A percentile compares a stretch with the other conserved stretches of the same genome.
Evolutionary conservation across 2,329 filamentous ascomycete species (phyloP).

Genomic region (Huntiella decipiens): DNA sequence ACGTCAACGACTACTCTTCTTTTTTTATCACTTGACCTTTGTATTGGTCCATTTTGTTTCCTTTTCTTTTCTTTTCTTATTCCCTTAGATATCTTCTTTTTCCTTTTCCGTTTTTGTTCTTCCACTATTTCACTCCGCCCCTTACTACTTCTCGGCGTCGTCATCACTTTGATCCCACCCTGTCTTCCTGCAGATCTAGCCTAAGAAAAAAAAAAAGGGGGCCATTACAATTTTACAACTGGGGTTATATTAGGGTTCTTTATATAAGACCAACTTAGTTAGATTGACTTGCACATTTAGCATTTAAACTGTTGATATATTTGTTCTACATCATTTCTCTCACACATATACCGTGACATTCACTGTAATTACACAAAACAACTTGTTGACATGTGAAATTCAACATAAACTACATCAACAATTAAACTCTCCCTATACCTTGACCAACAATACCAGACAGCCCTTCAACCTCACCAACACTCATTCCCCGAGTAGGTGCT

Average conservation of each 20-base stretch:
- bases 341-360: no score
- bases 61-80: neutral
- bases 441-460: neutral
- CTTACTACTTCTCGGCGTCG: neutral
- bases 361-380: neutral
- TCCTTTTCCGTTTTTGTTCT: neutral
- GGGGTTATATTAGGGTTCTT: no score
- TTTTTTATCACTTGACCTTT: neutral
- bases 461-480: no score
- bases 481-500: neutral
- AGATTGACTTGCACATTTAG: no score
- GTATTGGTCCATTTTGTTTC: neutral
- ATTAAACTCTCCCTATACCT: constrained; percentile 2
- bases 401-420: neutral
- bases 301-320: no score
- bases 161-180: neutral
- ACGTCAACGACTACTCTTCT: neutral
- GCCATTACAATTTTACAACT: no score
- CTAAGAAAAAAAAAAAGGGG: no score
- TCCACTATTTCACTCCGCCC: neutral
- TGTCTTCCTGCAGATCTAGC: no score
- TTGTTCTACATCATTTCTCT: no score
- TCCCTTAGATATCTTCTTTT: neutral
- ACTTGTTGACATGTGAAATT: neutral
- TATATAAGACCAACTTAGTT: no score